A percentile compares a stretch with the other conserved stretches of the same genome.
Conservation (phyloP, 2,329 filamentous ascomycete genomes). For the Lachnellula willkommii region DNA sequence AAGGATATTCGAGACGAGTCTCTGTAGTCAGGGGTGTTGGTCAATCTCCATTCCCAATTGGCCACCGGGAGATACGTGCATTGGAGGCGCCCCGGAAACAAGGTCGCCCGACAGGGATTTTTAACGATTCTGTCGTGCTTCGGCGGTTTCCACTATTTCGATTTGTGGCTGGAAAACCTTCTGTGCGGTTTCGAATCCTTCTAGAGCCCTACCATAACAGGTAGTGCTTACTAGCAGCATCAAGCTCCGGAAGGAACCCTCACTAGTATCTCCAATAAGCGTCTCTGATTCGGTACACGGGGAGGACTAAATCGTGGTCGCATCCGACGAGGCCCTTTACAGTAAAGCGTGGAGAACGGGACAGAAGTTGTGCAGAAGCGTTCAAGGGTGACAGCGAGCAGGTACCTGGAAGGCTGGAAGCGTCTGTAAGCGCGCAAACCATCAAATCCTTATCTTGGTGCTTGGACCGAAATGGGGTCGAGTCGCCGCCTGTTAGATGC, state of each 20-base stretch:
- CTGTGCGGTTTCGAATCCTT: conserved; percentile 23
- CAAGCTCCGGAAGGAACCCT: not conserved
- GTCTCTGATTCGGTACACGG: not conserved
- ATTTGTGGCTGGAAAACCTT: conserved; percentile 20
- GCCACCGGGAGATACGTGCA: conserved; percentile 4
- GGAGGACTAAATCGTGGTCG: conserved; percentile 4
- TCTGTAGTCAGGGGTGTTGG: conserved; percentile 15
- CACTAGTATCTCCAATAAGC: not conserved
- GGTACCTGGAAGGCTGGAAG: not conserved
- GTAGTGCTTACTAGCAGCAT: conserved; percentile 3
- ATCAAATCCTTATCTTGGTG: conserved; percentile 2
- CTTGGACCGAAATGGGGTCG: not conserved
- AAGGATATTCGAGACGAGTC: conserved; percentile 9
- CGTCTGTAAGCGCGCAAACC: conserved; percentile 10
- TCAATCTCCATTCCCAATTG: conserved; percentile 3
- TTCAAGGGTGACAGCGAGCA: not conserved
- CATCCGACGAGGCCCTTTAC: not conserved
- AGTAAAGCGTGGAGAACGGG: not conserved
- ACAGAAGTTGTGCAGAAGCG: not conserved
- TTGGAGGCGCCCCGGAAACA: conserved; percentile 11
- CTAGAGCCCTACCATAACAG: conserved; percentile 12
- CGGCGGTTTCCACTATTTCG: conserved; percentile 17
- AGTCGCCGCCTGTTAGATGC: not conserved
- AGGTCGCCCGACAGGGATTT: conserved; percentile 10
- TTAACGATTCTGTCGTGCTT: conserved; percentile 12